Conservation (phyloP, 352 stramenopile species). For the Phytophthora kernoviae region DNA sequence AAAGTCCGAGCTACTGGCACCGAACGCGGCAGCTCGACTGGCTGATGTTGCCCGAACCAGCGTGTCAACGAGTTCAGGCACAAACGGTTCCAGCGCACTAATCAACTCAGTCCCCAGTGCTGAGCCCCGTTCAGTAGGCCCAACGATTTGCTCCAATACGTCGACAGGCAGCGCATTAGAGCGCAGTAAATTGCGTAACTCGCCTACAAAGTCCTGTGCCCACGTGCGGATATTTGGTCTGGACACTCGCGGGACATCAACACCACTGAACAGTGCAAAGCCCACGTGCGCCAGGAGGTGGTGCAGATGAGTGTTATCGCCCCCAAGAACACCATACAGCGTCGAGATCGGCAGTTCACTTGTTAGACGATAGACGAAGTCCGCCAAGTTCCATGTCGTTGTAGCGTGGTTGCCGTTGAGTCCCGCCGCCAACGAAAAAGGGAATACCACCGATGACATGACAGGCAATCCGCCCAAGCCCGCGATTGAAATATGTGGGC, state of each 20-base stretch:
- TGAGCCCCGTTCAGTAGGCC: conserved; percentile 23
- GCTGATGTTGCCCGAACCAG: conserved; percentile 68
- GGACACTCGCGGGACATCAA: conserved; percentile 66
- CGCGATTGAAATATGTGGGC: conserved; percentile 38
- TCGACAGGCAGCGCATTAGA: conserved; percentile 36
- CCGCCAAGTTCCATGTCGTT: conserved; percentile 67
- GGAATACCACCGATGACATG: conserved; percentile 58
- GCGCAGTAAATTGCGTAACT: conserved; percentile 52
- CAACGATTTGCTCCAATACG: conserved; percentile 39
- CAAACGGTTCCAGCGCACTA: conserved; percentile 55
- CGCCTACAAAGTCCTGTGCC: conserved; percentile 48
- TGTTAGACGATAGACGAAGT: conserved; percentile 52
- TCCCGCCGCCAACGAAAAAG: conserved; percentile 49
- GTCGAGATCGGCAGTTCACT: conserved; percentile 52
- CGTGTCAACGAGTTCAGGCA: conserved; percentile 58
- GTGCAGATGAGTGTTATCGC: conserved; percentile 54
- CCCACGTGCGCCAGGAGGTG: conserved; percentile 62
- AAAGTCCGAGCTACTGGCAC: conserved; percentile 50
- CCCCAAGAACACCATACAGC: conserved; percentile 59
- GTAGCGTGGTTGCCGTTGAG: conserved; percentile 41
- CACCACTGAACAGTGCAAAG: conserved; percentile 59
- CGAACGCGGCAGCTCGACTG: conserved; percentile 54
- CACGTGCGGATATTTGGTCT: conserved; percentile 60
- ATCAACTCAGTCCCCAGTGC: conserved; percentile 53
- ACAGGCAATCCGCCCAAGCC: conserved; percentile 40